Base-by-base conservation (phyloP, 2,329 filamentous ascomycete species). In the Colletotrichum plurivorum region DNA sequence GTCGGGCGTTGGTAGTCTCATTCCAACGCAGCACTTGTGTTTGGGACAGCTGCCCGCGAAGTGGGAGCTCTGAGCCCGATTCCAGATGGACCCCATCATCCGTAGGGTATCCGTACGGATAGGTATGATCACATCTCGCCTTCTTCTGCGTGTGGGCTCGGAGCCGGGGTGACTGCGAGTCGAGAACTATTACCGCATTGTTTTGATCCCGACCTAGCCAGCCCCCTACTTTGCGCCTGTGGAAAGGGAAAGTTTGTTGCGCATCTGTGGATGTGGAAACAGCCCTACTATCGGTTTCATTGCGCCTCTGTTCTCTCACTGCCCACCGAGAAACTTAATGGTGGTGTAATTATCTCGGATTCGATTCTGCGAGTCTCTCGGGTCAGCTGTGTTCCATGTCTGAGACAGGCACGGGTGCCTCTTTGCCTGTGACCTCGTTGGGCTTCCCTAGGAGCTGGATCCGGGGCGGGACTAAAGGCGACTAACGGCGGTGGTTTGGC, bases 401-500 rank as follows among this genome's bases (percentile, higher is more conserved):
- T 66, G 62, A 61, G 62, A 60, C 36, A 69, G 51, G 43, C 56
- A 67, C 67, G 45, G 43, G 16, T 61, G 36, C 22, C 31, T 36
- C 31, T 39, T 66, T 22, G 66, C 55, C 62, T 48, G 55, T 69
- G 67, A 56, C 63, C 62, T 51, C 36, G 56, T 60, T 55, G 60
- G 55, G 27, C 16, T 56, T 39, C 36, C 12, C 15, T 45, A 41
- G 43, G 39, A 56, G 51, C 36, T 60, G 62, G 52, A 51, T 58
- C 63, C 62, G 55, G 49, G 55, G 45, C 45, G 22, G 52, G 43
- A 60, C 67, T 69, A 67, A 61, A 10, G 56, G 56, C 66, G 62
- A 60, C 62, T 56, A 66, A 60, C 62, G 45, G 67, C 25, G 66
- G 25, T 66, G 55, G 62, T 52, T 66, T 52, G 56, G 51, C 22